These are phyloP conservation scores for Prillingera fragicola DNA, from an alignment of 1,284 basidiomycete species.

Conservation along the genomic window DNA sequence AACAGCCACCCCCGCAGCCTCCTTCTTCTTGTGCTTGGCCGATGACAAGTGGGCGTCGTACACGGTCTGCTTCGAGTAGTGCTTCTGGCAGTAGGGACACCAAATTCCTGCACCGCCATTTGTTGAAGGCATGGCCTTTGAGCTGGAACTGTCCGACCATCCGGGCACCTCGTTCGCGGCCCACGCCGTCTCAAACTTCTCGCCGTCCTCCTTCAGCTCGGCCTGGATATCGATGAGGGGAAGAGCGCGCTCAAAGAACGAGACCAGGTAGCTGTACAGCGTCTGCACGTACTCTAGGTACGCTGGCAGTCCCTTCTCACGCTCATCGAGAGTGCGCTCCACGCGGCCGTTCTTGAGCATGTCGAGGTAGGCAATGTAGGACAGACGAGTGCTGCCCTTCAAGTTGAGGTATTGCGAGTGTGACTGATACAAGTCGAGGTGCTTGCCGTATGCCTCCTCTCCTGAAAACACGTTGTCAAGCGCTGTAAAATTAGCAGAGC, in stretches of 20 bases:
- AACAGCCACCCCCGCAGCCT: constrained; percentile 44
- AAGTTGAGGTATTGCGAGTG: constrained; percentile 88
- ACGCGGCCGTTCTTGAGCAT: constrained; percentile 54
- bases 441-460: constrained; percentile 91
- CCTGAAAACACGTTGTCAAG: constrained; percentile 87
- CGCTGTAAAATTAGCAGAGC: constrained; percentile 52
- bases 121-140: constrained; percentile 28
- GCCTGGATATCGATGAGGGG: constrained; percentile 77
- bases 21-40: constrained; percentile 90
- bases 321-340: constrained; percentile 62
- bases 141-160: constrained; percentile 60
- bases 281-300: constrained; percentile 79
- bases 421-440: constrained; percentile 84
- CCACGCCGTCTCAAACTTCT: constrained; percentile 75
- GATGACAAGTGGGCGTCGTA: constrained; percentile 94
- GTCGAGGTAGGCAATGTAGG: constrained; percentile 89
- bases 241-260: constrained; percentile 79
- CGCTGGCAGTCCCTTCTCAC: constrained; percentile 66
- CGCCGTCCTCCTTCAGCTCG: constrained; percentile 60
- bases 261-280: constrained; percentile 76
- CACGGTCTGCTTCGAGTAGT: constrained; percentile 94
- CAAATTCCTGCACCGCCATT: constrained; percentile 65
- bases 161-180: constrained; percentile 64
- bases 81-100: constrained; percentile 91
- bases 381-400: constrained; percentile 69